phyloP scores from a whole-genome alignment of 73 alveolate genomes.

The Diophrys appendiculata region DNA sequence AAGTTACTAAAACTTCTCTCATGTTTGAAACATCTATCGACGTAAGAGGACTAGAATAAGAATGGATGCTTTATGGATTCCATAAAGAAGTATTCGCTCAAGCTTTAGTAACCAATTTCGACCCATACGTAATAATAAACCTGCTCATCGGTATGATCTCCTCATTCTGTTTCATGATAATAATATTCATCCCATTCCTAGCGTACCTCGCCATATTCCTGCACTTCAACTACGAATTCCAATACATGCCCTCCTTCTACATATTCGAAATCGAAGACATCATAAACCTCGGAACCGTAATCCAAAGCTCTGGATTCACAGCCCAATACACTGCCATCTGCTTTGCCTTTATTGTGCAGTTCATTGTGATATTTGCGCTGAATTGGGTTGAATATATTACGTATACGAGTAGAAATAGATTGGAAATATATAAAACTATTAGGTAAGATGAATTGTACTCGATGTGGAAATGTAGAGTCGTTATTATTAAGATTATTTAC shows the following conservation, averaged over 20 bases:
- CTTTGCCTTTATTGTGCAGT: not conserved
- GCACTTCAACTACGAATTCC: not conserved
- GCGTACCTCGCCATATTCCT: too few relatives aligned
- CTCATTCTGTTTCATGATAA: too few relatives aligned
- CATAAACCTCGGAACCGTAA: not conserved
- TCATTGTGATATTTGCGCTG: not conserved
- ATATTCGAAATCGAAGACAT: not conserved
- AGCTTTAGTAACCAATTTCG: too few relatives aligned
- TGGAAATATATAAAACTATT: not conserved
- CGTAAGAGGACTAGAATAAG: not conserved
- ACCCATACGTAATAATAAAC: too few relatives aligned
- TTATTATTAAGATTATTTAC: too few relatives aligned
- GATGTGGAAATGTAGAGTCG: not conserved
- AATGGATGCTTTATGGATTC: too few relatives aligned
- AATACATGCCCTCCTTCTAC: not conserved
- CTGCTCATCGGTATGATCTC: too few relatives aligned
- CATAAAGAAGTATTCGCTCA: too few relatives aligned
- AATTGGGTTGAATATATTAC: not conserved
- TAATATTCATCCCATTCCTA: too few relatives aligned
- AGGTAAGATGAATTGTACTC: not conserved
- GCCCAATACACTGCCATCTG: not conserved
- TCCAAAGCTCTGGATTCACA: not conserved
- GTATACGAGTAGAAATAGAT: too few relatives aligned
- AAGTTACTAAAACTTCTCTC: not conserved
- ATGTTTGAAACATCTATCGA: not conserved